phyloP scores from a whole-genome alignment of 1,139 yeast species.

The Lodderomyces jiufengensis region DNA sequence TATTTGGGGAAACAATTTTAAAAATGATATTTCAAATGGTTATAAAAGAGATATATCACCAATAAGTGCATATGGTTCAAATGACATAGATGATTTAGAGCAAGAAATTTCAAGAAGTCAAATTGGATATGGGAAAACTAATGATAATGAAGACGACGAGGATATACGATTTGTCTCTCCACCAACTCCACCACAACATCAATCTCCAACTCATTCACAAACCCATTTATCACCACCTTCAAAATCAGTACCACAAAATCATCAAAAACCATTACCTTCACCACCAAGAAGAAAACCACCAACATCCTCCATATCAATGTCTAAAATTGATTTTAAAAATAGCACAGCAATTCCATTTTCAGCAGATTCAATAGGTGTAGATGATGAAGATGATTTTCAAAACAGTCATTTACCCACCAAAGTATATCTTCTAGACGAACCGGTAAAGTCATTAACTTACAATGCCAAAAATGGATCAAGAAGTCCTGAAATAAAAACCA shows the following conservation, averaged over 20 bases:
- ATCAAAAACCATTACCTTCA: constrained; percentile 15
- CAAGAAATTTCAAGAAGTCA: constrained; percentile 15
- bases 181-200: constrained; percentile 5
- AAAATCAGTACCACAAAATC: constrained; percentile 13
- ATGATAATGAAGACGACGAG: not conserved
- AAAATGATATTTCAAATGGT: constrained; percentile 4
- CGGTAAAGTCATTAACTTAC: constrained; percentile 28
- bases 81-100: constrained; percentile 21
- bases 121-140: not conserved
- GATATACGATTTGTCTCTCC: constrained; percentile 1
- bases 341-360: constrained; percentile 39
- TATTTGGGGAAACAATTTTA: constrained; percentile 18
- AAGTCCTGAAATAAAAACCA: constrained; percentile 15
- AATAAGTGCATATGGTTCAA: constrained; percentile 11
- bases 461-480: constrained; percentile 11
- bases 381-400: constrained; percentile 18
- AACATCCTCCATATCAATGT: constrained; percentile 18
- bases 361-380: constrained; percentile 43
- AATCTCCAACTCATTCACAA: not conserved
- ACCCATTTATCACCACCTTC: not conserved
- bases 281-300: constrained; percentile 7
- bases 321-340: constrained; percentile 9
- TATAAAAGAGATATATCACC: constrained; percentile 12
- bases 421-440: constrained; percentile 36
- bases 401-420: constrained; percentile 28